Percentiles rank a stretch among this genome's conserved stretches.
Conservation (phyloP, 2,329 filamentous ascomycete genomes). For the Rutstroemia sp. region DNA sequence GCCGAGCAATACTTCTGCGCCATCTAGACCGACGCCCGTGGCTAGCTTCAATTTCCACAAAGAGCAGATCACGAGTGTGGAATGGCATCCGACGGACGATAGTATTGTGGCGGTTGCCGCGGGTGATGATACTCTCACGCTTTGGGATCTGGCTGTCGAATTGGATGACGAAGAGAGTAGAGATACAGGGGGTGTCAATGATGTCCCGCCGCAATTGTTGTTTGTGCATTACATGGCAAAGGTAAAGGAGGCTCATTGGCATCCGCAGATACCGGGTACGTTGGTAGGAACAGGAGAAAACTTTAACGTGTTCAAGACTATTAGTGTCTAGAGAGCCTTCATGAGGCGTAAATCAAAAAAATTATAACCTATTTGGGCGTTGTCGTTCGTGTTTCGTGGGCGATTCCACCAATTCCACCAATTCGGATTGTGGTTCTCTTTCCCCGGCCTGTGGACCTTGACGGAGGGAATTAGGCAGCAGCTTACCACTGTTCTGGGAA, state of each 20-base stretch:
- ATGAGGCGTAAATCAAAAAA: no score
- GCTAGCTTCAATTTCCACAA: constrained; percentile 93
- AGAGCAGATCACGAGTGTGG: constrained; percentile 89
- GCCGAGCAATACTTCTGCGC: constrained; percentile 42
- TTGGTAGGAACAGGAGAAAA: constrained; percentile 84
- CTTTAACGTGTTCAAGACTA: constrained; percentile 81
- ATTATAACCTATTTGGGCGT: no score
- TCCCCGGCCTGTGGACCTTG: no score
- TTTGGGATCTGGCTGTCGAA: constrained; percentile 97
- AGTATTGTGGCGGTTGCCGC: constrained; percentile 89
- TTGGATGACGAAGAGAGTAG: constrained; percentile 94
- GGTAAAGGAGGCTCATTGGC: constrained; percentile 96
- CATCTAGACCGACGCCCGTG: constrained; percentile 64
- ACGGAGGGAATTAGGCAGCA: no score
- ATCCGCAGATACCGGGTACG: constrained; percentile 86
- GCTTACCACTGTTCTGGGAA: no score
- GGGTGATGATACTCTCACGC: constrained; percentile 85
- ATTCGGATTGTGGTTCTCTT: no score
- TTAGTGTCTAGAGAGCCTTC: constrained; percentile 54
- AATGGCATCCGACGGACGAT: constrained; percentile 97
- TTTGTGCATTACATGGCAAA: constrained; percentile 96
- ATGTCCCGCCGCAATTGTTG: constrained; percentile 85
- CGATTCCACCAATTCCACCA: no score
- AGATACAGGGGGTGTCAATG: constrained; percentile 78
- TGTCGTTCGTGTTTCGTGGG: no score